Percentiles rank a stretch among this genome's conserved stretches.
These are phyloP conservation scores for Tolypocladium amazonense DNA, from an alignment of 2,329 filamentous ascomycete species.

Conservation along the genomic window DNA sequence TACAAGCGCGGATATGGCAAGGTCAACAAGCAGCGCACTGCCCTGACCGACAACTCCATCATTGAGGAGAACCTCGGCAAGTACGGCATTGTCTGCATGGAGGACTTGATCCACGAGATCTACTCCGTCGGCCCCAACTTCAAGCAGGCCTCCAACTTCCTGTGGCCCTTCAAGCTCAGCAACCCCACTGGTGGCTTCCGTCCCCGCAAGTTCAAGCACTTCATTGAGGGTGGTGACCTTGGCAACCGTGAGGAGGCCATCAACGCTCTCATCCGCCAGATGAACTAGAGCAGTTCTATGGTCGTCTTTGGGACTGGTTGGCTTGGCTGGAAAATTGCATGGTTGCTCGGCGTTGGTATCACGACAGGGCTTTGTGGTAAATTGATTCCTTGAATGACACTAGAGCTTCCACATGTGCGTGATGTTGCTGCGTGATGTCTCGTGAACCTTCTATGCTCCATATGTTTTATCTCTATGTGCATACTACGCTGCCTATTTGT, in stretches of 20 bases:
- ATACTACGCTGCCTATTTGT: not conserved
- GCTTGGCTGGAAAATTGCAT: constrained; percentile 22
- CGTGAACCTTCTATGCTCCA: not conserved
- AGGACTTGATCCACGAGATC: constrained; percentile 99
- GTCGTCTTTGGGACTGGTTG: constrained; percentile 13
- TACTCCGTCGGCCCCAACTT: constrained; percentile 98
- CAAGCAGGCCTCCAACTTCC: constrained; percentile 99
- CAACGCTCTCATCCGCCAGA: constrained; percentile 91
- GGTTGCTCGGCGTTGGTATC: constrained; percentile 30
- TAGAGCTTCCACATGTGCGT: constrained; percentile 20
- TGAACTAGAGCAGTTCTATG: constrained; percentile 61
- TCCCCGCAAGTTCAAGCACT: constrained; percentile 97
- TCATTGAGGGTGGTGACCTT: constrained; percentile 95
- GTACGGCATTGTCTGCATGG: constrained; percentile 98
- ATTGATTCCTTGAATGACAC: constrained; percentile 31
- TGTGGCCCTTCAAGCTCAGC: constrained; percentile 99
- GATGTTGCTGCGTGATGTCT: constrained; percentile 1
- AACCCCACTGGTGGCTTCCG: constrained; percentile 97
- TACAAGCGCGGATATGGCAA: constrained; percentile 99
- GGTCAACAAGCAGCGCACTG: constrained; percentile 94
- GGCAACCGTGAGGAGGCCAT: constrained; percentile 99
- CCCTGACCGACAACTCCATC: constrained; percentile 94
- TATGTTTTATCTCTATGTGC: not conserved
- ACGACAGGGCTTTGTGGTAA: constrained; percentile 24
- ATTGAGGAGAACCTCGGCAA: constrained; percentile 95